Conservation (phyloP, 2,329 filamentous ascomycete genomes). For the Saccharata proteae region DNA sequence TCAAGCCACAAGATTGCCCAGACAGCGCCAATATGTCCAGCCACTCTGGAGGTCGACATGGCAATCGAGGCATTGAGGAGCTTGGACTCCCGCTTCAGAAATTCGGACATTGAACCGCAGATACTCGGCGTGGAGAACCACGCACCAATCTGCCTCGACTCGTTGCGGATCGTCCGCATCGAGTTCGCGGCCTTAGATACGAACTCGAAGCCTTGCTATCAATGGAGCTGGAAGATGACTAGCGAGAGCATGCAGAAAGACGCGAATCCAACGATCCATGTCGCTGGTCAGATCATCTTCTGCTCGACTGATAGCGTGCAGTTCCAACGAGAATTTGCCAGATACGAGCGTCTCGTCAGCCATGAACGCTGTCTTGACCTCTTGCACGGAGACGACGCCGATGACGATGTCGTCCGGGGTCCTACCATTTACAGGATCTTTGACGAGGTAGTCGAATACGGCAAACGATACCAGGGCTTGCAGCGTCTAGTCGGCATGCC, state of each 20-base stretch:
- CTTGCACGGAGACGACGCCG: no score
- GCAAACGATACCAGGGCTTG: constrained; percentile 6
- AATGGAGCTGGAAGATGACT: constrained; percentile 20
- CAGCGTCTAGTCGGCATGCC: not conserved
- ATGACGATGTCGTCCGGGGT: constrained; percentile 1
- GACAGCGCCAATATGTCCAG: constrained; percentile 28
- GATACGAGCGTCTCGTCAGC: constrained; percentile 22
- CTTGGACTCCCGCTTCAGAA: constrained; percentile 16
- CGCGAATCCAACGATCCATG: constrained; percentile 12
- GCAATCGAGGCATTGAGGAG: constrained; percentile 21
- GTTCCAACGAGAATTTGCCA: constrained; percentile 15
- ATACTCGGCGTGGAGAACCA: constrained; percentile 18
- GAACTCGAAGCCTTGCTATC: constrained; percentile 9
- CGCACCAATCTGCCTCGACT: constrained; percentile 22
- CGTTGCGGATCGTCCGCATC: constrained; percentile 15
- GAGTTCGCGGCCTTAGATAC: constrained; percentile 15
- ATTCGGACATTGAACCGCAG: constrained; percentile 13
- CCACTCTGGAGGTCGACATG: constrained; percentile 27
- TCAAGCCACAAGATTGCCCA: constrained; percentile 28
- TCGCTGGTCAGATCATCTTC: constrained; percentile 16
- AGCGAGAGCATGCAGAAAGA: constrained; percentile 8
- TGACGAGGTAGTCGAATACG: constrained; percentile 8
- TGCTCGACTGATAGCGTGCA: constrained; percentile 10
- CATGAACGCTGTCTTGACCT: no score
- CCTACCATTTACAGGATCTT: constrained; percentile 7